These are phyloP conservation scores for Rhodotorula sp. DNA, from an alignment of 1,284 basidiomycete species.

Conservation along the genomic window DNA sequence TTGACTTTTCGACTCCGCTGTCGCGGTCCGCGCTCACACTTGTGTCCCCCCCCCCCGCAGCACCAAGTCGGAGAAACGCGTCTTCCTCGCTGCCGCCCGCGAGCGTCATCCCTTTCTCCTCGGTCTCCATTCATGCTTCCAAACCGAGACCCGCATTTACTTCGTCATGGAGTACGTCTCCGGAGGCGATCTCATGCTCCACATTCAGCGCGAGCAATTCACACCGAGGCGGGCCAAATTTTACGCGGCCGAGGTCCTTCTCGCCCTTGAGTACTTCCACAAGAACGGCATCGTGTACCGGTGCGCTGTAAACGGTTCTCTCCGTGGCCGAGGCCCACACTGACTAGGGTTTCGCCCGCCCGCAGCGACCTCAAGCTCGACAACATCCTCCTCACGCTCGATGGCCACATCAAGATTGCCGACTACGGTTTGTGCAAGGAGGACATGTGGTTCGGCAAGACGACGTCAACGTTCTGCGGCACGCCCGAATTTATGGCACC, in stretches of 20 bases:
- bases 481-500: constrained; percentile 99
- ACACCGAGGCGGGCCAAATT: constrained; percentile 87
- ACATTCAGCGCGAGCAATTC: constrained; percentile 78
- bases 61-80: constrained; percentile 98
- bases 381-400: constrained; percentile 93
- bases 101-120: constrained; percentile 98
- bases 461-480: constrained; percentile 99
- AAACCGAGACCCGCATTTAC: constrained; percentile 95
- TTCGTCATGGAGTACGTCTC: constrained; percentile 62
- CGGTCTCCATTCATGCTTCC: constrained; percentile 97
- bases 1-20: constrained; percentile 3
- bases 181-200: constrained; percentile 76
- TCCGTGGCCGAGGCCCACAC: constrained; percentile 9
- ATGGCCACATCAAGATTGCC: constrained; percentile 97
- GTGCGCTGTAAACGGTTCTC: constrained; percentile 53
- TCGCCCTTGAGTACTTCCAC: constrained; percentile 98
- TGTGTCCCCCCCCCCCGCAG: constrained; percentile 53
- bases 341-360: constrained; percentile 10
- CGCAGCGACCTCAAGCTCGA: constrained; percentile 92
- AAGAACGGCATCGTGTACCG: constrained; percentile 90
- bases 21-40: neutral
- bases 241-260: constrained; percentile 95
- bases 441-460: constrained; percentile 95
- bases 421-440: constrained; percentile 99
- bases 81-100: constrained; percentile 91